These are phyloP conservation scores for Leccinum olivaceopallidum DNA, from an alignment of 768 basidiomycete genomes.

Conservation along the genomic window DNA sequence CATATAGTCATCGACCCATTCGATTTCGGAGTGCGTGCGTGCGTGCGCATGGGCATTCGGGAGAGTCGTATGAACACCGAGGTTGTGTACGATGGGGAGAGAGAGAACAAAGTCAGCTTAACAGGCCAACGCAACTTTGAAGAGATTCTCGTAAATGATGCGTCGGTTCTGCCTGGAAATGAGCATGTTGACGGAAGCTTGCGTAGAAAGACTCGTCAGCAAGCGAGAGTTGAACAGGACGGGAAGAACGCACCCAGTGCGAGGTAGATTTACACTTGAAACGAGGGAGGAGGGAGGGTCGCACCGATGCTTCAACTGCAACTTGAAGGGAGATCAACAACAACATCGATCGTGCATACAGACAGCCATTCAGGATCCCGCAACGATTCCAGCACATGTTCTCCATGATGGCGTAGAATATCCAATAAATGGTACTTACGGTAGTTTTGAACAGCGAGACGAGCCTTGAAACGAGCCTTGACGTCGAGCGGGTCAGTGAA, in stretches of 20 bases:
- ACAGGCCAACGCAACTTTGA: conserved; percentile 74
- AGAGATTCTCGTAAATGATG: conserved; percentile 98
- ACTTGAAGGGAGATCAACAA: conserved; percentile 18
- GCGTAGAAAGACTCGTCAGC: neutral
- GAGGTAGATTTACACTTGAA: neutral
- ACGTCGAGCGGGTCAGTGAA: conserved; percentile 33
- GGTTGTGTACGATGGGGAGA: too few species aligned
- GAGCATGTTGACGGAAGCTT: conserved; percentile 68
- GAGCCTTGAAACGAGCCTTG: conserved; percentile 35
- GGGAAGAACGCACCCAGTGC: neutral
- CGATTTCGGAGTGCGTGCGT: too few species aligned
- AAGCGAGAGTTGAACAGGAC: neutral
- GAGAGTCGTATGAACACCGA: too few species aligned
- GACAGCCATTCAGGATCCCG: conserved; percentile 36
- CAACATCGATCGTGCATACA: conserved; percentile 29
- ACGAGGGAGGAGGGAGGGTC: conserved; percentile 12
- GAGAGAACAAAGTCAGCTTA: too few species aligned
- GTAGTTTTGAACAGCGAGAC: conserved; percentile 17
- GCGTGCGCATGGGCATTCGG: too few species aligned
- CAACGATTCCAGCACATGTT: conserved; percentile 4
- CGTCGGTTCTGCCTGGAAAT: conserved; percentile 95
- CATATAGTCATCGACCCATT: too few species aligned
- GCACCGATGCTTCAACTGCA: conserved; percentile 37
- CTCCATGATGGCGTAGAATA: conserved; percentile 7
- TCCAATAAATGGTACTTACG: conserved; percentile 22